Base-by-base conservation (phyloP, 2,329 filamentous ascomycete genomes). In the Sporothrix sp. region DNA sequence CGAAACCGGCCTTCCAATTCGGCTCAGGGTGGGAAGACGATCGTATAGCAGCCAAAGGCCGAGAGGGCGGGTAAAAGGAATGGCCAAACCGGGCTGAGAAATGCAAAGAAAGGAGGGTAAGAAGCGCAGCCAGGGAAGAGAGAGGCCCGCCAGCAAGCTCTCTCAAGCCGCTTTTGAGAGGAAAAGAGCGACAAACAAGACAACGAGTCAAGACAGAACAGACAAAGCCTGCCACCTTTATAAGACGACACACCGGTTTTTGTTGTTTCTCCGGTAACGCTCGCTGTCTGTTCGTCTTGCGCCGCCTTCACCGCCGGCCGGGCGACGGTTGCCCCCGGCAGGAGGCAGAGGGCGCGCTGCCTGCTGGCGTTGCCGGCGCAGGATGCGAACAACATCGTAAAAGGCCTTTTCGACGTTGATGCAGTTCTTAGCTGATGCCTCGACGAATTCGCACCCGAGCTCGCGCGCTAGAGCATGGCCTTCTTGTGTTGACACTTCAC, bases 391-490 rank as follows among this genome's bases (percentile, higher is more conserved):
- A 7, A 98, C 93, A 63, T 98, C 93, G 69, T 95, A 97, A 64
- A 98, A 97, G 28, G 89, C 91, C 74, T 95, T 97, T 68, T 95
- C 93, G 49, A 96, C 91, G 62, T 97, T 96, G 73, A 96, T 89
- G 71, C 90, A 95, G 66, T 95, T 96, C 73, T 96, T 96, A 32
- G 91, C 91, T 7, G 90, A 96, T 2, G 91, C 90, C 68, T 97
- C 91, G 60, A 96, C 89, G 61, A 97, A 97, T 60, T 96, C 90
- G 70, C 93, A 97, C 56, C 88, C 88, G 35, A 98, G 74, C 62
- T 96, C 88, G 61, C 90, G 85, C 50, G 93, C 91, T 35, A 97
- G 72, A 48, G 90, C 89, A 58, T 88, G 86, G 14, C 93, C 93
- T 70, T 98, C 93, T 67, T 97, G 93, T 46, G 90, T 95, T 2